Evolutionary conservation across 345 rosid species (phyloP).

Genomic region (Eucalyptus decipiens): DNA sequence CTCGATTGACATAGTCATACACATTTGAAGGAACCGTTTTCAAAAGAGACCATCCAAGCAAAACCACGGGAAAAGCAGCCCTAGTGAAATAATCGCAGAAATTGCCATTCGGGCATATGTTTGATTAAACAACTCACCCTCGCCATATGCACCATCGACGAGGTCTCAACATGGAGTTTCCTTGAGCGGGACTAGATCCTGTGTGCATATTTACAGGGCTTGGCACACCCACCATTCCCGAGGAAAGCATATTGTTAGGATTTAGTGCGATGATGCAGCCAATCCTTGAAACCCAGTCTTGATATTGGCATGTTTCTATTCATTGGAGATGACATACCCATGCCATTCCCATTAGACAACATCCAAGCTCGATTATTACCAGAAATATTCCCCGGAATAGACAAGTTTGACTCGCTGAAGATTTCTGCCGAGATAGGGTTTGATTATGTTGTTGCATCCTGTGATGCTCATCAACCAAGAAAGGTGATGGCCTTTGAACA

Average conservation of each 20-base stretch:
- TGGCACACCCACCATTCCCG: slow-evolving; percentile 64
- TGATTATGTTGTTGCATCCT: slow-evolving; percentile 64
- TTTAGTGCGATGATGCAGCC: slow-evolving; percentile 60
- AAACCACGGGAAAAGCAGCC: background rate
- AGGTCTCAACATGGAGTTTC: slow-evolving; percentile 67
- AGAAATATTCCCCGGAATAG: slow-evolving; percentile 54
- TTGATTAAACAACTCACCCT: slow-evolving; percentile 33
- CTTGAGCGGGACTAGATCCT: slow-evolving; percentile 59
- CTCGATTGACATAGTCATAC: background rate
- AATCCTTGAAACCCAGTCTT: slow-evolving; percentile 72
- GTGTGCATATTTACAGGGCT: slow-evolving; percentile 52
- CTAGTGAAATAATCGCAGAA: background rate
- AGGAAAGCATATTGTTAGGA: slow-evolving; percentile 54
- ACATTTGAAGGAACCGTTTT: background rate
- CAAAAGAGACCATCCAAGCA: background rate
- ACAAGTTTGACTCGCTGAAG: slow-evolving; percentile 60
- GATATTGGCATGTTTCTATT: slow-evolving; percentile 64
- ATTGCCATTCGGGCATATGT: background rate
- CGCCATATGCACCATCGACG: slow-evolving; percentile 58
- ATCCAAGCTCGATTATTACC: slow-evolving; percentile 59
- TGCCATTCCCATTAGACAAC: slow-evolving; percentile 61
- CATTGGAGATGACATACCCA: slow-evolving; percentile 53
- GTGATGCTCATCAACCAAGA: slow-evolving; percentile 78
- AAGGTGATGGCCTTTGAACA: slow-evolving; percentile 54
- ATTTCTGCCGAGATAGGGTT: slow-evolving; percentile 52